A percentile compares a stretch with the other conserved stretches of the same genome.
phyloP scores from a whole-genome alignment of 2,329 filamentous ascomycete species.

The Diaporthe vaccinii region DNA sequence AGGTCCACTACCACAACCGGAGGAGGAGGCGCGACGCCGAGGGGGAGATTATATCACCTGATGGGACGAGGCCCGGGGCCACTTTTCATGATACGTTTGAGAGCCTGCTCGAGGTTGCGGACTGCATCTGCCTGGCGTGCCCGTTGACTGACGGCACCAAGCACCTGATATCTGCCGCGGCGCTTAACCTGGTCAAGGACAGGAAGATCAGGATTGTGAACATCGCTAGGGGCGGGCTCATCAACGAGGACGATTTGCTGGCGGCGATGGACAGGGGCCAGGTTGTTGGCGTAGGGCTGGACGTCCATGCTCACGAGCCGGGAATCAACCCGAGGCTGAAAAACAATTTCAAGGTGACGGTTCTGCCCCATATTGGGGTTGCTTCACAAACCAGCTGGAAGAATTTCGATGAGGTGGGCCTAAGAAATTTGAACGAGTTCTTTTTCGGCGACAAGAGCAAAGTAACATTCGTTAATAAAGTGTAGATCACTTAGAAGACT shows the following conservation, averaged over 20 bases:
- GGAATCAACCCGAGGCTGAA: constrained; percentile 47
- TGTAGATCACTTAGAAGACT: neutral
- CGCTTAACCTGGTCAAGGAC: constrained; percentile 40
- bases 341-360: constrained; percentile 50
- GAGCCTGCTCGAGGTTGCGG: constrained; percentile 46
- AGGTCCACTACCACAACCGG: constrained; percentile 48
- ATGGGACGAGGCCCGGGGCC: constrained; percentile 10
- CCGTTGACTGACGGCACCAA: constrained; percentile 48
- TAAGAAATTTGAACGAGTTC: constrained; percentile 47
- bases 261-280: constrained; percentile 49
- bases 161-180: constrained; percentile 45
- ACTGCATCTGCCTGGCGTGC: constrained; percentile 51
- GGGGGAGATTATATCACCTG: neutral
- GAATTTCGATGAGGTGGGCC: constrained; percentile 46
- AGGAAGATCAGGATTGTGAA: constrained; percentile 52
- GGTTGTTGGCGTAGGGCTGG: constrained; percentile 51
- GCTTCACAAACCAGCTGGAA: constrained; percentile 48
- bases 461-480: constrained; percentile 22
- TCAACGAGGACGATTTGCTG: constrained; percentile 52
- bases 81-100: constrained; percentile 46
- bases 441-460: constrained; percentile 40
- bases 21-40: constrained; percentile 28
- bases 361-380: constrained; percentile 49
- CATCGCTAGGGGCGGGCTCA: constrained; percentile 51
- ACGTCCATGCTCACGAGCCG: constrained; percentile 53